A percentile compares a stretch with the other conserved stretches of the same genome.
phyloP scores from a whole-genome alignment of 1,284 basidiomycete genomes.

The Sporisorium reilianum region DNA sequence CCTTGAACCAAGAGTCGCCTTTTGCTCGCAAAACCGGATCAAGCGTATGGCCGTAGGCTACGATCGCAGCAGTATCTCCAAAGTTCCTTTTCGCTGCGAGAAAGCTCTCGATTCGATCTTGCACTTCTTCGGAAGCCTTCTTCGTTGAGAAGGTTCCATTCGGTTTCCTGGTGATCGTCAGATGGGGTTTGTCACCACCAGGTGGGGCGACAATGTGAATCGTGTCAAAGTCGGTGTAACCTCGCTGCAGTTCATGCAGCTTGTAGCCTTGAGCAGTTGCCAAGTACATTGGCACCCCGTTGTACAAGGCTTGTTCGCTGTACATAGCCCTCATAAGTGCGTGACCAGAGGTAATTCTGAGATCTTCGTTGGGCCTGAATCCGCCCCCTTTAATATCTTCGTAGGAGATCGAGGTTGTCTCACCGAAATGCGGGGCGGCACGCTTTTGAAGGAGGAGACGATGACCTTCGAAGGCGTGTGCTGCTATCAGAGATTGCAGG shows the following conservation, averaged over 20 bases:
- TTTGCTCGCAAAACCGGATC: not conserved
- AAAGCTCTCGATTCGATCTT: not conserved
- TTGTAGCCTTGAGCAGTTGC: not conserved
- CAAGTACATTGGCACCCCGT: slow-evolving; percentile 1
- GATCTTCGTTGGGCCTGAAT: not conserved
- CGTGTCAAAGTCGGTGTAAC: slow-evolving; percentile 7
- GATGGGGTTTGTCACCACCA: not conserved
- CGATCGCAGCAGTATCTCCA: slow-evolving; percentile 13
- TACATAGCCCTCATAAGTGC: not conserved
- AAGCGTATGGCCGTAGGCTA: slow-evolving; percentile 7
- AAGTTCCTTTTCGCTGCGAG: slow-evolving; percentile 2
- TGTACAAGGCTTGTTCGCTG: not conserved
- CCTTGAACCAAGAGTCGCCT: too few species aligned
- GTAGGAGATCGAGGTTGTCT: not conserved
- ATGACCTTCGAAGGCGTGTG: too few species aligned
- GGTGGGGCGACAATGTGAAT: slow-evolving; percentile 5
- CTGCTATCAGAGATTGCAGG: not conserved
- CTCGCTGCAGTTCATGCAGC: slow-evolving; percentile 12
- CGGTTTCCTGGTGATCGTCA: not conserved
- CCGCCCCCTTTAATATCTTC: not conserved
- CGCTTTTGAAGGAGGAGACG: not conserved
- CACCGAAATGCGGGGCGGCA: not conserved
- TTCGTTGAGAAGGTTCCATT: not conserved
- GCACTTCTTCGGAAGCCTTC: not conserved
- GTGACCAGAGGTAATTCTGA: not conserved